Base-by-base conservation (phyloP, 139 green algal genomes). In the Spirogloea muscicola region DNA sequence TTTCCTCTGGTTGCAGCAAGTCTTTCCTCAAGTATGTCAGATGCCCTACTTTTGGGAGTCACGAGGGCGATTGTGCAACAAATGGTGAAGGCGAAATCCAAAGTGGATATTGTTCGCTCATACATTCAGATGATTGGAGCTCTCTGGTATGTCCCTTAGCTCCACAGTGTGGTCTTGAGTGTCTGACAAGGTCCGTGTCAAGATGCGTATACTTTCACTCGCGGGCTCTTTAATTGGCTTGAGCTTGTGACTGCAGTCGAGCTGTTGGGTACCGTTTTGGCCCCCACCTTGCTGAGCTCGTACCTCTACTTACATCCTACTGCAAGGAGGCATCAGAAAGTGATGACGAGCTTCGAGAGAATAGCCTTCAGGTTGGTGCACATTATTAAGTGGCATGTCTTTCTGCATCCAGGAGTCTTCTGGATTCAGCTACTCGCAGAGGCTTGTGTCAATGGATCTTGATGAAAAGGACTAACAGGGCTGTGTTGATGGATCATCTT, bases 271-370 rank as follows among this genome's bases (percentile, higher is more conserved):
- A 87, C 76, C 86, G 88, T 7, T 91, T 97, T 73, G 92, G 91
- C 5, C 58, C 55, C 10, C 71, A 92, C 64, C 70, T 97, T 52
- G 36, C 0, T 13, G 43, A 49, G 0, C 86, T 85, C 0, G 73
- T 96, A 34, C 87, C 90, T 10, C 75, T 95, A 55, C 79, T 91
- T 27, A 72, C 95, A 21, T 29, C 49, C 2, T 78, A 89, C 63
- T 88, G 86, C 44, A 61, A 68, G 68, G 41, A 55, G 5, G 75
- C 75, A 9, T 75, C 68, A 3, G 68, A 80, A 41, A 80, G 74
- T 34, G 91, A 96, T 49, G 89, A 94, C 42, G 92, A 97, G 84
- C 79, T 96, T 40, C 68, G 82, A 38, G 92, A 97, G 81, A 62
- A 87, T 67, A 91, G 84, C 69, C 71, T 96, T 84, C 88, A 95